Evolutionary conservation across 805 yeast species (phyloP).

Genomic region (Candida nemodendra): DNA sequence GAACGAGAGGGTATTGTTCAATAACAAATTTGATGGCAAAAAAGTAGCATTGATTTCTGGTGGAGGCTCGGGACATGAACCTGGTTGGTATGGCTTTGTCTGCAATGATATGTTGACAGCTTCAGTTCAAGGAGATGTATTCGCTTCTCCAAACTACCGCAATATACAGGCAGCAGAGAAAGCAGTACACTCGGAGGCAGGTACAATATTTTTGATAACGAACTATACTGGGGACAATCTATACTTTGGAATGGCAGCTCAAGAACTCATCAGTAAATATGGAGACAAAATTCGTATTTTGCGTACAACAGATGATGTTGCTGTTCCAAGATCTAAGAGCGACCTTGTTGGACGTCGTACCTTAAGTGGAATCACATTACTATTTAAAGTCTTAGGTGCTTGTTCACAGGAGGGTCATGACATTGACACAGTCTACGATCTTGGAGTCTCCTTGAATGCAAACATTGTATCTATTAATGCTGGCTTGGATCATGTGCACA

Average conservation of each 20-base stretch:
- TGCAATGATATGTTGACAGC: slow-evolving; percentile 39
- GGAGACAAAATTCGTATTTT: slow-evolving; percentile 34
- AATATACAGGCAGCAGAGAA: slow-evolving; percentile 39
- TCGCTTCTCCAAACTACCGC: slow-evolving; percentile 41
- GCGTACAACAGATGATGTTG: slow-evolving; percentile 36
- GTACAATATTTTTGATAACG: slow-evolving; percentile 35
- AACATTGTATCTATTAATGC: slow-evolving; percentile 36
- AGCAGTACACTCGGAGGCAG: slow-evolving; percentile 35
- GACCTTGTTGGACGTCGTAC: slow-evolving; percentile 39
- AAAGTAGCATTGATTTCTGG: slow-evolving; percentile 38
- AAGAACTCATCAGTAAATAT: slow-evolving; percentile 33
- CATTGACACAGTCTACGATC: slow-evolving; percentile 28
- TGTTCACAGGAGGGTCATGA: slow-evolving; percentile 28
- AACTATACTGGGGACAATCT: slow-evolving; percentile 41
- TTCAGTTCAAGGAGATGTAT: slow-evolving; percentile 41
- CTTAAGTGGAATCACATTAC: slow-evolving; percentile 33
- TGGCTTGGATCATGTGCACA: slow-evolving; percentile 38
- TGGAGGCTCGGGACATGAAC: slow-evolving; percentile 46
- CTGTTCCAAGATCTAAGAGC: slow-evolving; percentile 32
- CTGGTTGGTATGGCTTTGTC: slow-evolving; percentile 41
- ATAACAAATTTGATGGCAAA: slow-evolving; percentile 27
- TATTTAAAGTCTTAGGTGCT: slow-evolving; percentile 35
- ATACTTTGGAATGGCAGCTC: slow-evolving; percentile 41
- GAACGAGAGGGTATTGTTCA: slow-evolving; percentile 39
- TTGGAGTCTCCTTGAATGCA: slow-evolving; percentile 30